Conservation (phyloP, 2,329 filamentous ascomycete species). For the Monosporascus sp. region DNA sequence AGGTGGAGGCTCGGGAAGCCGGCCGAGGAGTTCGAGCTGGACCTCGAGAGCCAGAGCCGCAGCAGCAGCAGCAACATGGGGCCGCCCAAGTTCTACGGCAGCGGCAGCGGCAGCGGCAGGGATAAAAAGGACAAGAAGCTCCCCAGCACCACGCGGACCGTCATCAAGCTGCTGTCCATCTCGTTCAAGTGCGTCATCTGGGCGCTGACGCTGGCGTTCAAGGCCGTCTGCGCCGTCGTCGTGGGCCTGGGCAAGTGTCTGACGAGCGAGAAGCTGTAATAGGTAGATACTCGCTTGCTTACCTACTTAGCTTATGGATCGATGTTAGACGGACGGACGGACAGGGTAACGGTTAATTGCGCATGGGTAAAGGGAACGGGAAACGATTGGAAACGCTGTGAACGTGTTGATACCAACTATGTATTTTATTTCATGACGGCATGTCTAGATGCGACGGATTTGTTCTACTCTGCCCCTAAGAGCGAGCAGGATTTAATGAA, state of each 20-base stretch:
- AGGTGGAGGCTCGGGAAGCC: constrained; percentile 23
- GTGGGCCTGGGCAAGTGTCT: constrained; percentile 47
- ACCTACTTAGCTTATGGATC: background rate
- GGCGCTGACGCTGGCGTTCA: constrained; percentile 50
- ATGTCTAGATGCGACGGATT: background rate
- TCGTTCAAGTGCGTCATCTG: constrained; percentile 55
- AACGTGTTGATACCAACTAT: background rate
- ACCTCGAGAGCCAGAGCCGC: constrained; percentile 53
- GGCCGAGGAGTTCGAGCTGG: constrained; percentile 52
- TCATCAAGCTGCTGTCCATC: constrained; percentile 46
- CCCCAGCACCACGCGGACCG: constrained; percentile 42
- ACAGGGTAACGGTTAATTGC: too few species aligned
- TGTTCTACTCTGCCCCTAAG: background rate
- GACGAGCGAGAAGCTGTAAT: constrained; percentile 34
- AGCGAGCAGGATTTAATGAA: background rate
- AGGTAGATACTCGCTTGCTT: background rate
- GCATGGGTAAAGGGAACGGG: background rate
- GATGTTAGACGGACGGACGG: background rate
- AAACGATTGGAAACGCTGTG: background rate
- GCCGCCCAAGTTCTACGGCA: constrained; percentile 19
- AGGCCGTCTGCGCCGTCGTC: constrained; percentile 45
- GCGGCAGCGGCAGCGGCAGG: constrained; percentile 35
- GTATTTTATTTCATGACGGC: background rate
- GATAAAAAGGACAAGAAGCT: constrained; percentile 39
- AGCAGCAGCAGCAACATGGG: constrained; percentile 30